Percentiles rank a stretch among this genome's conserved stretches.
phyloP scores from a whole-genome alignment of 257 asterid species.

The Solanum arcanum region DNA sequence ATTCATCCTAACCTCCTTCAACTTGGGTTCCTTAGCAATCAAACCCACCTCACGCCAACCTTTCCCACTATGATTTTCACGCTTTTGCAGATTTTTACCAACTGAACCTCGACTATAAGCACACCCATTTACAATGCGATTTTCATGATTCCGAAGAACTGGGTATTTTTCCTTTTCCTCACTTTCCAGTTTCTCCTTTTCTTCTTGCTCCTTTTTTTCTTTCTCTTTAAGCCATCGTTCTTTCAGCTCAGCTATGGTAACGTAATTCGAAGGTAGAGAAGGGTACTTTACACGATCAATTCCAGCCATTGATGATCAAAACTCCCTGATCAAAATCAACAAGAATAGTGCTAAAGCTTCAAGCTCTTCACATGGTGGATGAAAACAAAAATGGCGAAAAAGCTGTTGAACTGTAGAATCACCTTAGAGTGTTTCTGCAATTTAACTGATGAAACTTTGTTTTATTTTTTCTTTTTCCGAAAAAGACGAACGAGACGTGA shows the following conservation, averaged over 20 bases:
- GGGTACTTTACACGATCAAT: conserved; percentile 2
- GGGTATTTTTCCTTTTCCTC: background rate
- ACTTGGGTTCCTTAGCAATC: conserved; percentile 9
- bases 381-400: background rate
- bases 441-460: background rate
- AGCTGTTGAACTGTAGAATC: background rate
- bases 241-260: conserved; percentile 43
- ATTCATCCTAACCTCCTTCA: conserved; percentile 9
- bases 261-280: conserved; percentile 53
- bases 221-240: conserved; percentile 50
- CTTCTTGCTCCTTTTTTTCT: conserved; percentile 11
- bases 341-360: background rate
- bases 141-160: background rate
- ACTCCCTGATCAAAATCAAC: background rate
- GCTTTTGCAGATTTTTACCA: background rate
- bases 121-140: background rate
- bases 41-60: background rate
- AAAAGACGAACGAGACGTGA: background rate
- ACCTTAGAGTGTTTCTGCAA: background rate
- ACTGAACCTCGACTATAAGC: background rate
- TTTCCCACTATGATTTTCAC: background rate
- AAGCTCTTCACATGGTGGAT: background rate
- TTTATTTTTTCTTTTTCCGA: background rate
- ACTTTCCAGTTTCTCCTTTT: conserved; percentile 1
- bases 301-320: background rate